Evolutionary conservation across 1,139 yeast genomes (phyloP).

Genomic region (Eremothecium coryli): DNA sequence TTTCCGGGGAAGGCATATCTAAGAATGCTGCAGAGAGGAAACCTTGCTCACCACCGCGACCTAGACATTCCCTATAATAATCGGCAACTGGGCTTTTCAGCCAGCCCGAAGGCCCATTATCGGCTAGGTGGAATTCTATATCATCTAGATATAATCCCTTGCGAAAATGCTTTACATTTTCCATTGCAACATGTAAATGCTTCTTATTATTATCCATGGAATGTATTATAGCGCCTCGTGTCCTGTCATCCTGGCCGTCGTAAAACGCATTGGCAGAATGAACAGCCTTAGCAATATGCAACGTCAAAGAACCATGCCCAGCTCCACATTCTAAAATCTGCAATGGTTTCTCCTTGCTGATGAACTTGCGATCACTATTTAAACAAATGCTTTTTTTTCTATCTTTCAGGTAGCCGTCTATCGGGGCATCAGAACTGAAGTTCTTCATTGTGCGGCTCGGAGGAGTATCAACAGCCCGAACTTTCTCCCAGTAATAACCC

Average conservation of each 20-base stretch:
- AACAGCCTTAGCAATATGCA: constrained; percentile 36
- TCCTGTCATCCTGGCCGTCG: constrained; percentile 17
- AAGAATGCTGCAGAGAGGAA: neutral
- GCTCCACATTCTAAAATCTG: constrained; percentile 44
- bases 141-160: constrained; percentile 36
- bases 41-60: neutral
- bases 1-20: neutral
- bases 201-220: constrained; percentile 32
- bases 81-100: constrained; percentile 20
- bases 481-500: neutral
- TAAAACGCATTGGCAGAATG: constrained; percentile 37
- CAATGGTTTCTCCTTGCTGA: constrained; percentile 20
- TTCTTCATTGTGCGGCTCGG: constrained; percentile 1
- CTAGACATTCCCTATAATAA: constrained; percentile 10
- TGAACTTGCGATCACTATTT: constrained; percentile 7
- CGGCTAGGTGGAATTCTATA: constrained; percentile 36
- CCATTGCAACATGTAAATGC: constrained; percentile 7
- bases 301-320: constrained; percentile 42
- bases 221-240: constrained; percentile 38
- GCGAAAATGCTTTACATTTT: constrained; percentile 6
- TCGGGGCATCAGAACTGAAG: constrained; percentile 7
- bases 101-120: constrained; percentile 36
- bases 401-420: constrained; percentile 6
- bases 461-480: neutral
- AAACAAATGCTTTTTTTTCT: constrained; percentile 1